Evolutionary conservation across 2,329 filamentous ascomycete species (phyloP).

Genomic region (Grosmannia huntii): DNA sequence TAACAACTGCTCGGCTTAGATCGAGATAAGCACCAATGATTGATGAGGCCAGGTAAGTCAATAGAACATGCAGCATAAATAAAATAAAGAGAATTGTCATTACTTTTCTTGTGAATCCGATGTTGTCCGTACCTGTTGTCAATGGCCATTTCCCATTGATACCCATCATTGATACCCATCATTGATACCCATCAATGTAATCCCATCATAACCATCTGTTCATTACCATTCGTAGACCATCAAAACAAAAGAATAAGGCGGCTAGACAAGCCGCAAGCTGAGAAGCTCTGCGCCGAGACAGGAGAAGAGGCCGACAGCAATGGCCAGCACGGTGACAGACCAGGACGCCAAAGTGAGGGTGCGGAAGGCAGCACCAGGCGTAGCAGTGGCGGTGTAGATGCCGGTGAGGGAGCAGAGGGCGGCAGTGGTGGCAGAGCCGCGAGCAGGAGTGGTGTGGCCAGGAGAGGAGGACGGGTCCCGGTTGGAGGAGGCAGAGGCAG

Average conservation of each 20-base stretch:
- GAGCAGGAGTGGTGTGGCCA: background rate
- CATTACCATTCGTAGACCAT: too few species aligned
- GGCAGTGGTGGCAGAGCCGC: background rate
- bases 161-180: too few species aligned
- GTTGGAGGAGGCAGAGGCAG: background rate
- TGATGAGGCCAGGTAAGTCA: too few species aligned
- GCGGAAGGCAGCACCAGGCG: constrained; percentile 8
- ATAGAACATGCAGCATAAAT: too few species aligned
- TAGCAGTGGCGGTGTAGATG: constrained; percentile 20
- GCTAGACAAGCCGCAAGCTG: background rate
- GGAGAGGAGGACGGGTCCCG: background rate
- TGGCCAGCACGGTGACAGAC: background rate
- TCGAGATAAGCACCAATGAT: background rate
- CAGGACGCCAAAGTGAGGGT: background rate
- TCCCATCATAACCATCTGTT: too few species aligned
- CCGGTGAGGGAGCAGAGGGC: constrained; percentile 22
- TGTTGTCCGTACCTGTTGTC: too few species aligned
- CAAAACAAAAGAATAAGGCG: too few species aligned
- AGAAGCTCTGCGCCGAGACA: background rate
- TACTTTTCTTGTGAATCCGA: too few species aligned
- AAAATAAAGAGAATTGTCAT: too few species aligned
- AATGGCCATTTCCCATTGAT: too few species aligned
- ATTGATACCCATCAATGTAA: too few species aligned
- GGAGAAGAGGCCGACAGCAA: background rate
- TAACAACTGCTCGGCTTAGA: background rate